A percentile compares a stretch with the other conserved stretches of the same genome.
These are phyloP conservation scores for Mrakia blollopis DNA, from an alignment of 768 basidiomycete genomes.

Conservation along the genomic window DNA sequence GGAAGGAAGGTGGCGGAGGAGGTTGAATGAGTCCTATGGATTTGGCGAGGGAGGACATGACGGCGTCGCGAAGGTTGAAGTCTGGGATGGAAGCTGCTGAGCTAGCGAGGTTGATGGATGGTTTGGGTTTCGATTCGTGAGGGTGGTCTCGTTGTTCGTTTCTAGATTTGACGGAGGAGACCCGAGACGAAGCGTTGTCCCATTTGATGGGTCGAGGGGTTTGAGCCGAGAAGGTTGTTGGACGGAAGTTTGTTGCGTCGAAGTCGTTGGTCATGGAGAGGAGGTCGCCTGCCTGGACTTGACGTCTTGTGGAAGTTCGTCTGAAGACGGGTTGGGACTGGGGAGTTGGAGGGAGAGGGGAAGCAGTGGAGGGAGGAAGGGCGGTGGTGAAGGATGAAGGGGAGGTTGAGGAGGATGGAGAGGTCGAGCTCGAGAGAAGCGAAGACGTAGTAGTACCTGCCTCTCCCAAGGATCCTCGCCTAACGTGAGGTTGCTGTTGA, in stretches of 20 bases:
- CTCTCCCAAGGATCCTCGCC: neutral
- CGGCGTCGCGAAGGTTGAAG: conserved; percentile 91
- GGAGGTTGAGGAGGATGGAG: neutral
- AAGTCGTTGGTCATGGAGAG: conserved; percentile 44
- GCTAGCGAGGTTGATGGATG: conserved; percentile 42
- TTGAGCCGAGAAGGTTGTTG: conserved; percentile 31
- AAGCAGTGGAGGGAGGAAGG: neutral
- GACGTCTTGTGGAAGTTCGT: conserved; percentile 32
- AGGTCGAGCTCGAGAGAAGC: neutral
- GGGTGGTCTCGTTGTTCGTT: too few relatives aligned
- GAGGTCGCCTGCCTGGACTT: conserved; percentile 47
- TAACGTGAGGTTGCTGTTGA: neutral
- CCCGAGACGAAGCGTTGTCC: conserved; percentile 34
- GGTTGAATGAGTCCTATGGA: conserved; percentile 92
- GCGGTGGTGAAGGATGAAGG: neutral
- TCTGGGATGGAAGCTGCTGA: conserved; percentile 45
- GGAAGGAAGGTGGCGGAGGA: conserved; percentile 45
- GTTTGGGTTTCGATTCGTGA: conserved; percentile 70
- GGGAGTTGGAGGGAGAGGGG: neutral
- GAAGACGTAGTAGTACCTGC: neutral
- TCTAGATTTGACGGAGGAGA: conserved; percentile 47
- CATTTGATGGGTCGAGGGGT: conserved; percentile 42
- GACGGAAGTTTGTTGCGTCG: conserved; percentile 42
- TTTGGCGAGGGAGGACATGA: conserved; percentile 96
- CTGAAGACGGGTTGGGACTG: conserved; percentile 25